A percentile compares a stretch with the other conserved stretches of the same genome.
Evolutionary conservation across 2,329 filamentous ascomycete genomes (phyloP).

Genomic region (Daldinia sp.): DNA sequence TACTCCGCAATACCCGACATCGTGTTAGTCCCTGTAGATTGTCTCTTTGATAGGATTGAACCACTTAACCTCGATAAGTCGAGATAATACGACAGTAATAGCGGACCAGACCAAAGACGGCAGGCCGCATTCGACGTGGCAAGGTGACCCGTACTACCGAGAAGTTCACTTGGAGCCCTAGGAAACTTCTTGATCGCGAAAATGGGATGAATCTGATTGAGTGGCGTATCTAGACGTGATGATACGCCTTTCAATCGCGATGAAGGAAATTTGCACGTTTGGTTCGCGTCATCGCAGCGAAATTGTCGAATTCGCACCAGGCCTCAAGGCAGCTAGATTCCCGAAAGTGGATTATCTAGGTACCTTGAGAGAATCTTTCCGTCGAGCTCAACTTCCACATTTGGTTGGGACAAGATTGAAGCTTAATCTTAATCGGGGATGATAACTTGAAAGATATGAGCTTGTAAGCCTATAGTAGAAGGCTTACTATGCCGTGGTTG

Average conservation of each 20-base stretch:
- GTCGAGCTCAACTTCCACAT: constrained; percentile 30
- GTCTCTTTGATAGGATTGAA: neutral
- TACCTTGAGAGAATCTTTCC: constrained; percentile 13
- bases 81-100: constrained; percentile 3
- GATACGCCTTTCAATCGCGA: constrained; percentile 22
- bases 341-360: constrained; percentile 11
- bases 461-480: constrained; percentile 13
- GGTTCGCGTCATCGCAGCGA: neutral
- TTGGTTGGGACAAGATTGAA: constrained; percentile 21
- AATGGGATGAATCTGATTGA: neutral
- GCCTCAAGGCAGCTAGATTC: neutral
- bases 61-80: neutral
- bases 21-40: neutral
- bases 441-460: constrained; percentile 29
- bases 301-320: neutral
- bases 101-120: constrained; percentile 5
- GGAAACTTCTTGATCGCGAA: neutral
- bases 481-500: constrained; percentile 38
- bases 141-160: neutral
- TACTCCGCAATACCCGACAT: neutral
- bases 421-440: constrained; percentile 26
- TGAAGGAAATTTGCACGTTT: neutral
- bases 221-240: constrained; percentile 21
- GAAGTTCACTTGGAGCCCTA: neutral
- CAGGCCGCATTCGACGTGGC: constrained; percentile 12